Evolutionary conservation across 179 eudicot species (phyloP).

Genomic region (Heliamphora pulchella): DNA sequence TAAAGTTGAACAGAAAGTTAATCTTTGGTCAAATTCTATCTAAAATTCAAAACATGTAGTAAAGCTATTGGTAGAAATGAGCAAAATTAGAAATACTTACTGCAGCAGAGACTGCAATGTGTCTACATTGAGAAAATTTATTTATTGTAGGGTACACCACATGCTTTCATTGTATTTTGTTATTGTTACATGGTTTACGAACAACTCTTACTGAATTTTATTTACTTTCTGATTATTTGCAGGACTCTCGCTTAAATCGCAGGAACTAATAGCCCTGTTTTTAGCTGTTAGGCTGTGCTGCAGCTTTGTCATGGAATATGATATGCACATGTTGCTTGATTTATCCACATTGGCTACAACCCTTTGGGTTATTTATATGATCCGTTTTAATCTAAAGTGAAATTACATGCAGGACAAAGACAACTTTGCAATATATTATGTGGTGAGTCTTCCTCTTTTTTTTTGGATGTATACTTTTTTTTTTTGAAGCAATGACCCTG

Average conservation of each 20-base stretch:
- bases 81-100: too few species aligned
- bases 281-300: constrained; percentile 64
- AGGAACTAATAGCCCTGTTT: constrained; percentile 68
- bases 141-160: not conserved
- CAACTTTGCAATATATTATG: constrained; percentile 56
- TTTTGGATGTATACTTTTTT: not conserved
- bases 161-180: not conserved
- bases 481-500: too few species aligned
- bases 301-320: constrained; percentile 56
- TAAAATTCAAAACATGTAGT: not conserved
- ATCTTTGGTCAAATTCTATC: not conserved
- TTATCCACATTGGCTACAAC: constrained; percentile 57
- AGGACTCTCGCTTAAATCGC: constrained; percentile 74
- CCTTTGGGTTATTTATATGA: constrained; percentile 73
- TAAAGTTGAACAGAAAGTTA: constrained; percentile 11
- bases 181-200: not conserved
- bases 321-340: constrained; percentile 68
- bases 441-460: constrained; percentile 31
- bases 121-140: too few species aligned
- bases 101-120: too few species aligned
- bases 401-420: constrained; percentile 75
- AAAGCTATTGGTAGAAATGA: not conserved
- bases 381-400: constrained; percentile 45
- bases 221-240: constrained; percentile 11
- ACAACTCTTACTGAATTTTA: not conserved